phyloP scores from a whole-genome alignment of 768 basidiomycete species.

The Termitomyces sp. region DNA sequence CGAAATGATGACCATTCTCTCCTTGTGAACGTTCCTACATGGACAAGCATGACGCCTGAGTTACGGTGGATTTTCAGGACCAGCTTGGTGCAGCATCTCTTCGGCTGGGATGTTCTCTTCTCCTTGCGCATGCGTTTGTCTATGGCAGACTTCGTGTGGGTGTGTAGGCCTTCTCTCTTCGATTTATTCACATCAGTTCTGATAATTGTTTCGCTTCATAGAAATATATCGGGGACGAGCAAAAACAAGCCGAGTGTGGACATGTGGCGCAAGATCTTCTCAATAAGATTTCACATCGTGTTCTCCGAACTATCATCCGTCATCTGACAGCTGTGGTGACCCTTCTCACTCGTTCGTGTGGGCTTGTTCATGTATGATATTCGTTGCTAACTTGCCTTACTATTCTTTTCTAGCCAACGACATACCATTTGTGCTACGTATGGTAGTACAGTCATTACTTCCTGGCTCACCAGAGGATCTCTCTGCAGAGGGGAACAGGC shows the following conservation, averaged over 20 bases:
- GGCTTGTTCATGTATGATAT: conserved; percentile 1
- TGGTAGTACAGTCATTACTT: conserved; percentile 58
- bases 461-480: conserved; percentile 46
- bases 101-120: conserved; percentile 56
- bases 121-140: conserved; percentile 57
- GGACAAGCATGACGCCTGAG: conserved; percentile 30
- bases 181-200: not conserved
- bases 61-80: conserved; percentile 45
- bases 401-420: conserved; percentile 45
- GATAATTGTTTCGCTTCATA: conserved; percentile 16
- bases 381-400: not conserved
- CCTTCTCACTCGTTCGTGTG: conserved; percentile 43
- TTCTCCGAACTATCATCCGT: conserved; percentile 54
- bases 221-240: conserved; percentile 47
- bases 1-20: conserved; percentile 32
- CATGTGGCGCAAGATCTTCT: conserved; percentile 50
- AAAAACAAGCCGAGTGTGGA: conserved; percentile 47
- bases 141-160: conserved; percentile 51
- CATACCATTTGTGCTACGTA: conserved; percentile 61
- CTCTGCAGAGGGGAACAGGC: conserved; percentile 30
- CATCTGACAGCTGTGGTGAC: conserved; percentile 49
- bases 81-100: conserved; percentile 56
- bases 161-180: conserved; percentile 20
- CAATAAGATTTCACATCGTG: conserved; percentile 49
- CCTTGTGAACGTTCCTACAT: conserved; percentile 29